Percentiles rank a stretch among this genome's conserved stretches.
These are phyloP conservation scores for Begonia loranthoides DNA, from an alignment of 306 rosid genomes.

Conservation along the genomic window DNA sequence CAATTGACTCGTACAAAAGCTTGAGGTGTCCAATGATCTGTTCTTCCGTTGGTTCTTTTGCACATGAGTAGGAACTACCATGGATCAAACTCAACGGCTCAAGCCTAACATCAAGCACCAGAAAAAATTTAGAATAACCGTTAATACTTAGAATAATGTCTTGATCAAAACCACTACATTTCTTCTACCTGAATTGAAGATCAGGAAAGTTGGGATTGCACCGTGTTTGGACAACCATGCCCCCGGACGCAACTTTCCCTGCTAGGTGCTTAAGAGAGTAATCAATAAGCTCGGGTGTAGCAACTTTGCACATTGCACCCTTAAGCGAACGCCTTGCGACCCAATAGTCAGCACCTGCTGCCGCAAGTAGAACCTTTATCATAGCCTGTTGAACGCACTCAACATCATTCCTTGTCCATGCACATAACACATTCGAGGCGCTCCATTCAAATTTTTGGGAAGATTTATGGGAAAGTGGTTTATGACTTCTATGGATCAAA, in stretches of 20 bases:
- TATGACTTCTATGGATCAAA: slow-evolving; percentile 28
- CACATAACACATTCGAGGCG: slow-evolving; percentile 21
- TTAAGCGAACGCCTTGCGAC: slow-evolving; percentile 63
- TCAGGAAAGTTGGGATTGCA: slow-evolving; percentile 57
- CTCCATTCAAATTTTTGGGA: no score
- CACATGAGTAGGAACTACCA: slow-evolving; percentile 13
- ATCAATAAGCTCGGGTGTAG: slow-evolving; percentile 64
- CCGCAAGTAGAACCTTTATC: slow-evolving; percentile 84
- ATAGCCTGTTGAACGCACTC: slow-evolving; percentile 66
- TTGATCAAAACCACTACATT: not conserved
- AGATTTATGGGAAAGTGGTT: no score
- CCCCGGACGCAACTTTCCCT: slow-evolving; percentile 56
- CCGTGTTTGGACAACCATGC: slow-evolving; percentile 58
- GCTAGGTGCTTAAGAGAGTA: slow-evolving; percentile 68
- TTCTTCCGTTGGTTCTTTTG: slow-evolving; percentile 37
- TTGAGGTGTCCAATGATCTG: slow-evolving; percentile 53
- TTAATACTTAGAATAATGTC: no score
- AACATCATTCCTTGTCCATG: slow-evolving; percentile 53
- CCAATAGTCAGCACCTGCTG: slow-evolving; percentile 66
- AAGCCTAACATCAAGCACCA: slow-evolving; percentile 22
- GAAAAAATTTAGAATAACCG: no score
- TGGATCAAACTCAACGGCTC: slow-evolving; percentile 30
- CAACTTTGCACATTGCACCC: slow-evolving; percentile 78
- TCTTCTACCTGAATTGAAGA: slow-evolving; percentile 53
- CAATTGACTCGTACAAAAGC: slow-evolving; percentile 57